phyloP scores from a whole-genome alignment of 768 basidiomycete species.

The Leccinum broughii region DNA sequence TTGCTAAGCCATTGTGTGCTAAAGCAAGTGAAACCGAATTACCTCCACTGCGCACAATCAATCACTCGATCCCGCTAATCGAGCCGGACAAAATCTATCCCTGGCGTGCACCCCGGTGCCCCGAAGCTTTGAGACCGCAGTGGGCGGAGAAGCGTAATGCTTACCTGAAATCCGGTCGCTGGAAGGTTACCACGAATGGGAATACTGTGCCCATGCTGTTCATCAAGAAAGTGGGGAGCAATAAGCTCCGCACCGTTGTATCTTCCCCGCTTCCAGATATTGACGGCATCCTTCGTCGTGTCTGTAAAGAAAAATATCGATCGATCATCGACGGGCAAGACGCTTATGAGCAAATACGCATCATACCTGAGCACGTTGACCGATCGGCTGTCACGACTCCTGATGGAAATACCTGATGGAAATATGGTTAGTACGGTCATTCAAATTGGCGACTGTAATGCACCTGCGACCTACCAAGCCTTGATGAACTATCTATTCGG shows the following conservation, averaged over 20 bases:
- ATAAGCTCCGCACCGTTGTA: background rate
- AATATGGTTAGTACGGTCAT: conserved; percentile 34
- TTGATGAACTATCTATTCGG: conserved; percentile 11
- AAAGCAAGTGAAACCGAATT: background rate
- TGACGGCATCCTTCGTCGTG: conserved; percentile 11
- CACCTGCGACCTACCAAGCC: conserved; percentile 44
- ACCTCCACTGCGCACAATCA: background rate
- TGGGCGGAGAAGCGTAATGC: background rate
- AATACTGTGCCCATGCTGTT: conserved; percentile 10
- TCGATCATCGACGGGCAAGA: conserved; percentile 17
- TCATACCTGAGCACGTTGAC: conserved; percentile 7
- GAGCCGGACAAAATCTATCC: background rate
- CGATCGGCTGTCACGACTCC: conserved; percentile 37
- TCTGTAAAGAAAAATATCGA: background rate
- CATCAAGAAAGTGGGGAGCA: background rate
- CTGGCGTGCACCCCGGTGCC: background rate
- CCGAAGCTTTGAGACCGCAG: background rate
- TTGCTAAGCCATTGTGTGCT: background rate
- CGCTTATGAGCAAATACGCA: conserved; percentile 23
- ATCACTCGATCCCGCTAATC: background rate
- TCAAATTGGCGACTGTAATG: conserved; percentile 35
- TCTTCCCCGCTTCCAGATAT: conserved; percentile 19
- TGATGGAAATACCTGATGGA: conserved; percentile 24
- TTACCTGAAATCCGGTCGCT: background rate
- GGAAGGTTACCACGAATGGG: background rate